Conservation (phyloP, 2,329 filamentous ascomycete genomes). For the Orbilia oligospora region DNA sequence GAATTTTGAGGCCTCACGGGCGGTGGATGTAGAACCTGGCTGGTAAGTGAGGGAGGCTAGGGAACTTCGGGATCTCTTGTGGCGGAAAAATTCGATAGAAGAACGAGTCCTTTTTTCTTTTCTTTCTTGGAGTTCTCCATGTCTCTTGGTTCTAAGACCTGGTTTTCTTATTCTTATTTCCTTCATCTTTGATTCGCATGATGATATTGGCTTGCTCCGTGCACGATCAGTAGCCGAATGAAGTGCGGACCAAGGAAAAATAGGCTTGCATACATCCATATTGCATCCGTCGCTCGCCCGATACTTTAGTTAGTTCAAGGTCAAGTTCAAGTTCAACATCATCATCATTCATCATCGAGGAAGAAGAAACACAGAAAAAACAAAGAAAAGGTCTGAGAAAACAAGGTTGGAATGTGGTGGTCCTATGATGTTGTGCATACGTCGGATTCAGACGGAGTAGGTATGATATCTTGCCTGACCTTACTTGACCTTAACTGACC, state of each 20-base stretch:
- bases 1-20: background rate
- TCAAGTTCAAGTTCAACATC: no score
- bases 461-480: constrained; percentile 1
- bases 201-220: constrained; percentile 41
- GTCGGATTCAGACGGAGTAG: constrained; percentile 32
- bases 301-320: constrained; percentile 29
- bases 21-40: background rate
- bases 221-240: constrained; percentile 20
- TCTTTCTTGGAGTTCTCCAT: background rate
- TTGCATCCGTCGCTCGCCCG: constrained; percentile 28
- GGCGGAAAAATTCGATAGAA: constrained; percentile 15
- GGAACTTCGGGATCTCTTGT: constrained; percentile 44
- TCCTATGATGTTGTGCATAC: constrained; percentile 41
- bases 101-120: constrained; percentile 9
- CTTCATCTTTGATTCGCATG: constrained; percentile 7
- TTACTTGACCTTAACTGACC: background rate
- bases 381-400: background rate
- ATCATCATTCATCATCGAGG: constrained; percentile 20
- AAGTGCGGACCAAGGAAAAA: background rate
- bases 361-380: constrained; percentile 6
- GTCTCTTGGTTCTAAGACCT: constrained; percentile 14
- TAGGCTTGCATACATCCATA: background rate
- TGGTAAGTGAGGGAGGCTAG: constrained; percentile 22
- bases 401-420: constrained; percentile 34
- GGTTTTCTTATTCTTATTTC: no score